phyloP scores from a whole-genome alignment of 768 basidiomycete genomes.

The Podaxis rugospora region DNA sequence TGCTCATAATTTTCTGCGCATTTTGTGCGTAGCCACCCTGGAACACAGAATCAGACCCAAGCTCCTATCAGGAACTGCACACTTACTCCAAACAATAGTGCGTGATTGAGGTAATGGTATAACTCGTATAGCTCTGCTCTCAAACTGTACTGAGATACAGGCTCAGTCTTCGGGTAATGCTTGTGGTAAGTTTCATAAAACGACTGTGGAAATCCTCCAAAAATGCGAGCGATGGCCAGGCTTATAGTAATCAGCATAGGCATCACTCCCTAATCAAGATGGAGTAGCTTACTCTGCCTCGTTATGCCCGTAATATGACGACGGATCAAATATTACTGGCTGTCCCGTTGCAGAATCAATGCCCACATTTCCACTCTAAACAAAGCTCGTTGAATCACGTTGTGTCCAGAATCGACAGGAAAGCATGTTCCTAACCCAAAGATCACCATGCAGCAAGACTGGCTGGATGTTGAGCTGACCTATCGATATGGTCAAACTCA shows the following conservation, averaged over 20 bases:
- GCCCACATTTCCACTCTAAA: slow-evolving; percentile 72
- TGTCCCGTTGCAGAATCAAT: slow-evolving; percentile 45
- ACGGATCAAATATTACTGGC: slow-evolving; percentile 74
- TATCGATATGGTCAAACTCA: slow-evolving; percentile 12
- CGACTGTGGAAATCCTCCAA: slow-evolving; percentile 63
- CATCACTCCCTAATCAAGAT: neutral
- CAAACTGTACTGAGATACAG: slow-evolving; percentile 57
- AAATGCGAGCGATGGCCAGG: slow-evolving; percentile 74
- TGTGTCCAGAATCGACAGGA: neutral
- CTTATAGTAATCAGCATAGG: slow-evolving; percentile 27
- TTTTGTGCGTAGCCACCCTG: slow-evolving; percentile 52
- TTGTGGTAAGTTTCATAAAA: slow-evolving; percentile 69
- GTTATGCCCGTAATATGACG: slow-evolving; percentile 76
- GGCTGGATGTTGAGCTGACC: slow-evolving; percentile 54
- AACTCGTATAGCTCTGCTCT: slow-evolving; percentile 71
- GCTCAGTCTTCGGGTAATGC: slow-evolving; percentile 58
- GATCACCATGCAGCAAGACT: slow-evolving; percentile 72
- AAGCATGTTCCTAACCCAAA: slow-evolving; percentile 56
- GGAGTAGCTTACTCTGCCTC: slow-evolving; percentile 65
- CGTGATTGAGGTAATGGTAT: slow-evolving; percentile 82
- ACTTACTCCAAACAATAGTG: slow-evolving; percentile 72
- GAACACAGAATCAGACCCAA: slow-evolving; percentile 7
- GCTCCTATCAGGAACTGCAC: slow-evolving; percentile 5
- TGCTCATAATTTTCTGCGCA: slow-evolving; percentile 43
- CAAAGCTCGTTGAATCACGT: slow-evolving; percentile 3